phyloP scores from a whole-genome alignment of 139 green algal genomes.

The Chara braunii region DNA sequence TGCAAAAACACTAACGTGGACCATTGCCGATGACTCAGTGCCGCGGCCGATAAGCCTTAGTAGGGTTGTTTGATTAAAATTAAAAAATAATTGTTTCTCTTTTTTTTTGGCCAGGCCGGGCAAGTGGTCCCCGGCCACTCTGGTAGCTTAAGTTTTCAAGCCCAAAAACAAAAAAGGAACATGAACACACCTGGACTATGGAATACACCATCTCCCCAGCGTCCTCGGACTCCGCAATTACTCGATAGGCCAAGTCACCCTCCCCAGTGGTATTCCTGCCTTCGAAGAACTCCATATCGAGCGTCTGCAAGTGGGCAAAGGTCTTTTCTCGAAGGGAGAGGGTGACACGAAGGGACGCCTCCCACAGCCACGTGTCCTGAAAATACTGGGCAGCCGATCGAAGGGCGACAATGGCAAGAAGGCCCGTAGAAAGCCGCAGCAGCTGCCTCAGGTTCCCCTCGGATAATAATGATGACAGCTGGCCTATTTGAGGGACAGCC shows the following conservation, averaged over 20 bases:
- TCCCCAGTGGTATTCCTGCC: not conserved
- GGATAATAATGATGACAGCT: slow-evolving; percentile 15
- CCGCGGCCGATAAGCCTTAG: too few relatives aligned
- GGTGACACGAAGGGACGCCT: slow-evolving; percentile 34
- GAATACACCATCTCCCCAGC: slow-evolving; percentile 32
- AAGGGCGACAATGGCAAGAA: slow-evolving; percentile 13
- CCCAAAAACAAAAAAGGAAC: too few relatives aligned
- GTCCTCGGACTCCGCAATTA: slow-evolving; percentile 38
- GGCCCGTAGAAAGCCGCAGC: not conserved
- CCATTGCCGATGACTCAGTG: too few relatives aligned
- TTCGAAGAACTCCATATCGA: slow-evolving; percentile 37
- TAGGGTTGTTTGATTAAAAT: too few relatives aligned
- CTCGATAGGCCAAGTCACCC: slow-evolving; percentile 37
- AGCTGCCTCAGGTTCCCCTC: slow-evolving; percentile 15
- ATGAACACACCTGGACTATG: too few relatives aligned
- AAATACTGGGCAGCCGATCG: slow-evolving; percentile 28
- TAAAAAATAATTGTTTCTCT: too few relatives aligned
- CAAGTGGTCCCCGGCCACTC: too few relatives aligned
- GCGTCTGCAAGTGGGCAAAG: slow-evolving; percentile 12
- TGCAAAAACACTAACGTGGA: too few relatives aligned
- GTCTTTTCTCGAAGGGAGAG: slow-evolving; percentile 7
- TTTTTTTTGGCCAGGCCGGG: too few relatives aligned
- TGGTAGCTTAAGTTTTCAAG: too few relatives aligned
- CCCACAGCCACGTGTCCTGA: slow-evolving; percentile 43
- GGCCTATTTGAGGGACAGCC: slow-evolving; percentile 22